Conservation (phyloP, 495 filamentous ascomycete genomes). For the Penicillium cosmopolitanum region DNA sequence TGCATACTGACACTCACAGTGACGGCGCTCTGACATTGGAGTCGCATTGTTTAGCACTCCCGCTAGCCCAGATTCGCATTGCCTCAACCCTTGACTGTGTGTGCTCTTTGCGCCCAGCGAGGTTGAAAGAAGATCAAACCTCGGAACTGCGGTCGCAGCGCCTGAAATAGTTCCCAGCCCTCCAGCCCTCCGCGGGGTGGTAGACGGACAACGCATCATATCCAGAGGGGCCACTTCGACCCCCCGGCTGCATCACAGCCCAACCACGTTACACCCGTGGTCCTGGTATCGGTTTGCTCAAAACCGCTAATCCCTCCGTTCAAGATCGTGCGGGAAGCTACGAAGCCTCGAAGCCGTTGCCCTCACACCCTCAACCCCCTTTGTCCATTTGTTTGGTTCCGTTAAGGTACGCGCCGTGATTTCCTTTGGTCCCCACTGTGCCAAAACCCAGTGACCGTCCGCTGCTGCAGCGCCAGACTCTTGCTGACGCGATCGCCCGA, state of each 20-base stretch:
- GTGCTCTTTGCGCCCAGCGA: not conserved
- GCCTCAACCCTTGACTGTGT: slow-evolving; percentile 31
- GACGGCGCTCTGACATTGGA: slow-evolving; percentile 27
- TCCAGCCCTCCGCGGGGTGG: slow-evolving; percentile 35
- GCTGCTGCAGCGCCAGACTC: slow-evolving; percentile 36
- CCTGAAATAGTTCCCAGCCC: slow-evolving; percentile 30
- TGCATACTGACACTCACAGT: not conserved
- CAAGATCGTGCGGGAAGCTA: not conserved
- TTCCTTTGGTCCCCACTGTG: slow-evolving; percentile 34
- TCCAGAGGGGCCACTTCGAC: slow-evolving; percentile 37
- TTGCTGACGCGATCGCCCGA: slow-evolving; percentile 47
- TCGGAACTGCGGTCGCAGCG: slow-evolving; percentile 7
- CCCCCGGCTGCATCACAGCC: slow-evolving; percentile 53
- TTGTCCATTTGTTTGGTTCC: slow-evolving; percentile 15
- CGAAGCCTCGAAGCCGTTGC: too few relatives aligned
- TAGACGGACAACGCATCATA: slow-evolving; percentile 53
- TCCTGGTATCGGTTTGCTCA: slow-evolving; percentile 41
- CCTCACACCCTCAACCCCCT: slow-evolving; percentile 1
- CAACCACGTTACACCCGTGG: slow-evolving; percentile 54
- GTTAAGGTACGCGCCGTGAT: slow-evolving; percentile 42
- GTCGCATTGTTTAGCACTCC: slow-evolving; percentile 23
- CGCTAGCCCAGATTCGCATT: slow-evolving; percentile 31
- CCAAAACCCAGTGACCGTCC: slow-evolving; percentile 49
- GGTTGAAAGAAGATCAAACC: slow-evolving; percentile 7
- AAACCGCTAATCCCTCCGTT: slow-evolving; percentile 45